Percentiles rank a stretch among this genome's conserved stretches.
Evolutionary conservation across 1,284 basidiomycete genomes (phyloP).

Genomic region (Boletus sp.): DNA sequence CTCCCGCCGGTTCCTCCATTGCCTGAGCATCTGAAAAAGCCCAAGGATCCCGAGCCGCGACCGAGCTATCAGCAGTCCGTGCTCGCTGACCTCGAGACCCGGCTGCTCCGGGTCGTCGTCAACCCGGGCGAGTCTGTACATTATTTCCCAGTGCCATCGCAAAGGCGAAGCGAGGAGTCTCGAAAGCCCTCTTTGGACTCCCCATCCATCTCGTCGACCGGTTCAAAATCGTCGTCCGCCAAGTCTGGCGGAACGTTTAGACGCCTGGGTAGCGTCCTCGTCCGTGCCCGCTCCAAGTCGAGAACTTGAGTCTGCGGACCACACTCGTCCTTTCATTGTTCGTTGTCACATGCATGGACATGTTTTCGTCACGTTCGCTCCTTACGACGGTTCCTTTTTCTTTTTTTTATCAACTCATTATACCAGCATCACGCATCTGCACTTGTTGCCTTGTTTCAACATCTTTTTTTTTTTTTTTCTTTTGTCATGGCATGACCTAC

Average conservation of each 20-base stretch:
- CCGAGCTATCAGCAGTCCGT: conserved; percentile 38
- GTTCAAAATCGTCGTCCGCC: conserved; percentile 26
- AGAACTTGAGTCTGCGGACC: conserved; percentile 20
- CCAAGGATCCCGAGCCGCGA: conserved; percentile 17
- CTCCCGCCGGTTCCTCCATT: conserved; percentile 34
- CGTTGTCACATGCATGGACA: conserved; percentile 14
- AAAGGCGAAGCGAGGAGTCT: conserved; percentile 38
- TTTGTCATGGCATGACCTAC: conserved; percentile 13
- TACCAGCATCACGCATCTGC: conserved; percentile 14
- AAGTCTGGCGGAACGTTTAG: conserved; percentile 31
- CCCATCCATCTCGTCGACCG: conserved; percentile 32
- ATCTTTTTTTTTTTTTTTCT: background rate
- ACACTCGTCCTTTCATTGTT: background rate
- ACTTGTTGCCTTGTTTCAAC: conserved; percentile 1
- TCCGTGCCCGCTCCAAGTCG: conserved; percentile 32
- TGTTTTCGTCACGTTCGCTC: conserved; percentile 23
- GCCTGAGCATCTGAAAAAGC: conserved; percentile 32
- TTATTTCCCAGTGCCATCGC: conserved; percentile 39
- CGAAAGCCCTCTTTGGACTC: conserved; percentile 36
- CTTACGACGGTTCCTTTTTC: conserved; percentile 7
- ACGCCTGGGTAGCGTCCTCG: conserved; percentile 27
- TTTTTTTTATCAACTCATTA: conserved; percentile 28
- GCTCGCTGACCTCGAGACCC: conserved; percentile 38
- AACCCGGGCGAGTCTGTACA: conserved; percentile 38
- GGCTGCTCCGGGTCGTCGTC: conserved; percentile 30